Percentiles rank a stretch among this genome's conserved stretches.
These are phyloP conservation scores for Phytophthora litchii DNA, from an alignment of 352 stramenopile genomes.

Conservation along the genomic window DNA sequence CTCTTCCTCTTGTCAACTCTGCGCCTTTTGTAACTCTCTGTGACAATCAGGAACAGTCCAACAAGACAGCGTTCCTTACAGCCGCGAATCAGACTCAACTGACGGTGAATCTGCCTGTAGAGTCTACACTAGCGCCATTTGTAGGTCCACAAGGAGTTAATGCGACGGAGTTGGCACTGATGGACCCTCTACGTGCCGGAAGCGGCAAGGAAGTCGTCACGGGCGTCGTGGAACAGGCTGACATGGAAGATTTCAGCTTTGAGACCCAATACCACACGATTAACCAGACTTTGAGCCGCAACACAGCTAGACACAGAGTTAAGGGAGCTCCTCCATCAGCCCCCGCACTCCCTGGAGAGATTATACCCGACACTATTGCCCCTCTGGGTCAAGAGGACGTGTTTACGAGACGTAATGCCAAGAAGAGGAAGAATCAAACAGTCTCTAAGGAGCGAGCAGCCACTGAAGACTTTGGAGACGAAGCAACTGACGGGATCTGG, in stretches of 20 bases:
- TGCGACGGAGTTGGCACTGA: constrained; percentile 9
- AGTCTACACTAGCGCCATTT: constrained; percentile 63
- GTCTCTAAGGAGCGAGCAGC: constrained; percentile 41
- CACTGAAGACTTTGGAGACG: constrained; percentile 52
- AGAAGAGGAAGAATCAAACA: constrained; percentile 49
- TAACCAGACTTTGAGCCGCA: constrained; percentile 52
- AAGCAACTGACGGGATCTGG: constrained; percentile 59
- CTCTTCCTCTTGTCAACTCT: constrained; percentile 60
- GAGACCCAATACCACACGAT: constrained; percentile 83
- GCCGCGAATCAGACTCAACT: constrained; percentile 50
- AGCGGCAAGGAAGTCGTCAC: constrained; percentile 79
- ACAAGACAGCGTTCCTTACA: constrained; percentile 45
- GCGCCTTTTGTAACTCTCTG: constrained; percentile 45
- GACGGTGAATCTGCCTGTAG: constrained; percentile 66
- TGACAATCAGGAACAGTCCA: constrained; percentile 35
- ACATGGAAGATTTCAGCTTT: constrained; percentile 82
- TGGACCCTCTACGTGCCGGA: constrained; percentile 45
- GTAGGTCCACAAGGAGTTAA: constrained; percentile 41
- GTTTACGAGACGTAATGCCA: constrained; percentile 45
- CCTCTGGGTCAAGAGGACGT: constrained; percentile 33
- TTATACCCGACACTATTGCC: constrained; percentile 30
- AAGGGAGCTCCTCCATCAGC: constrained; percentile 36
- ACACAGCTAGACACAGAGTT: constrained; percentile 26
- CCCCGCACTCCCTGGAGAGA: constrained; percentile 31
- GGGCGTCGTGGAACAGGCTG: constrained; percentile 70